Evolutionary conservation across 768 basidiomycete species (phyloP).

Genomic region (Serendipita sp.): DNA sequence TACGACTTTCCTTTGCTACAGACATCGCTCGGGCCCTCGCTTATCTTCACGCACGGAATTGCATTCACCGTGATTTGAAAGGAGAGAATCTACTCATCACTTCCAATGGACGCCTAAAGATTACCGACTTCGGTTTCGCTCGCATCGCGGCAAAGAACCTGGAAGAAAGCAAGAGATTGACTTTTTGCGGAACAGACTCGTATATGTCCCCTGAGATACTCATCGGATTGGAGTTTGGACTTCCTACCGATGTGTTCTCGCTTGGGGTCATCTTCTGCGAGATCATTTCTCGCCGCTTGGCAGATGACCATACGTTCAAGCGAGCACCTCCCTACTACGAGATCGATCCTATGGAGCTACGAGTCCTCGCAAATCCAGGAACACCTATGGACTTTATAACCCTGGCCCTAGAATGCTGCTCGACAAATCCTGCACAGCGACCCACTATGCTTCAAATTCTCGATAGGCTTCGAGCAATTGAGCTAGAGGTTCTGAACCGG

Average conservation of each 20-base stretch:
- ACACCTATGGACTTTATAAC: constrained; percentile 67
- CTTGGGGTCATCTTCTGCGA: constrained; percentile 89
- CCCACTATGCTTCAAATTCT: constrained; percentile 70
- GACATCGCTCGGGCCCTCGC: constrained; percentile 92
- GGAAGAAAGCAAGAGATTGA: constrained; percentile 73
- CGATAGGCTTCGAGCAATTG: constrained; percentile 62
- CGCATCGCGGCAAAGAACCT: constrained; percentile 85
- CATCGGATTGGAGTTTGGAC: constrained; percentile 78
- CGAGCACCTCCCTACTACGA: constrained; percentile 65
- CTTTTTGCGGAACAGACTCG: constrained; percentile 79
- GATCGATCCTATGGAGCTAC: constrained; percentile 62
- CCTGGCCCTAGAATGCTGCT: constrained; percentile 65
- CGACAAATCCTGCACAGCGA: constrained; percentile 44
- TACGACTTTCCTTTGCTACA: constrained; percentile 86
- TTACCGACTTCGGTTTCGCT: constrained; percentile 98
- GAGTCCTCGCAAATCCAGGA: constrained; percentile 44
- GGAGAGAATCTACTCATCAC: constrained; percentile 97
- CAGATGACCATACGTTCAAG: constrained; percentile 57
- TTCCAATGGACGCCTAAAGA: constrained; percentile 83
- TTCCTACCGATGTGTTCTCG: constrained; percentile 90
- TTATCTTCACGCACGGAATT: constrained; percentile 78
- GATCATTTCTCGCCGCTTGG: constrained; percentile 69
- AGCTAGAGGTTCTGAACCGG: constrained; percentile 62
- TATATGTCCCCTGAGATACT: constrained; percentile 98
- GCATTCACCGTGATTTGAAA: constrained; percentile 64